phyloP scores from a whole-genome alignment of 2,329 filamentous ascomycete species.

The Clonostachys sp. region DNA sequence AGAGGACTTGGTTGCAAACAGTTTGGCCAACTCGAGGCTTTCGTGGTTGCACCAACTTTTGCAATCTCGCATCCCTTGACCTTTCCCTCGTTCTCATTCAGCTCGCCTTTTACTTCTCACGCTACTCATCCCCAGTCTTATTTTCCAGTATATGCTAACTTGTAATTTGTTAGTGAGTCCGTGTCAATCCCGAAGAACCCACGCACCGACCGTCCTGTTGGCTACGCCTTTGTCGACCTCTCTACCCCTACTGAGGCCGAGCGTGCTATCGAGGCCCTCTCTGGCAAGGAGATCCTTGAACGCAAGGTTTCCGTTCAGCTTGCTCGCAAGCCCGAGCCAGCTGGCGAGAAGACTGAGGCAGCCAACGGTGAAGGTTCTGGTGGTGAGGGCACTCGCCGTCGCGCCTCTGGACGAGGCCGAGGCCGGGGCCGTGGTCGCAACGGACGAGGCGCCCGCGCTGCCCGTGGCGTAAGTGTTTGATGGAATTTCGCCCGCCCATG shows the following conservation, averaged over 20 bases:
- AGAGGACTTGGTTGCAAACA: too few relatives aligned
- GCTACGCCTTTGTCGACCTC: slow-evolving; percentile 98
- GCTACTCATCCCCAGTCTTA: background rate
- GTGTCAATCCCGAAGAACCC: slow-evolving; percentile 99
- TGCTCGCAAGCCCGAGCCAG: slow-evolving; percentile 91
- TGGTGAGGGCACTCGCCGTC: slow-evolving; percentile 61
- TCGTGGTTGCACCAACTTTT: too few relatives aligned
- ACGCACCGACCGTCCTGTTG: slow-evolving; percentile 95
- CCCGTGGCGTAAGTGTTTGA: slow-evolving; percentile 29
- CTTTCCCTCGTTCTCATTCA: background rate
- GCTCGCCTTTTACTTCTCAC: background rate
- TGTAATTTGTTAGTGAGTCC: slow-evolving; percentile 68
- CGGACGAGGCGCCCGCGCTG: slow-evolving; percentile 59
- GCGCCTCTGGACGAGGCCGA: slow-evolving; percentile 59
- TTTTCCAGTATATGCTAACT: slow-evolving; percentile 15
- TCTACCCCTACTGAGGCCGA: slow-evolving; percentile 92
- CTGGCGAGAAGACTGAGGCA: slow-evolving; percentile 71
- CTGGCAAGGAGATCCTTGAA: slow-evolving; percentile 95
- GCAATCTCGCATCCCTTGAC: background rate
- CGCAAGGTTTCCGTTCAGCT: slow-evolving; percentile 99
- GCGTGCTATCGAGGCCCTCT: slow-evolving; percentile 91
- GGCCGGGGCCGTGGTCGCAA: slow-evolving; percentile 67
- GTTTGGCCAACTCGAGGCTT: too few relatives aligned
- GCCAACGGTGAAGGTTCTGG: slow-evolving; percentile 71
- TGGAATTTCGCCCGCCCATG: slow-evolving; percentile 28